Conservation (phyloP, 768 basidiomycete species). For the Mycena galopus region DNA sequence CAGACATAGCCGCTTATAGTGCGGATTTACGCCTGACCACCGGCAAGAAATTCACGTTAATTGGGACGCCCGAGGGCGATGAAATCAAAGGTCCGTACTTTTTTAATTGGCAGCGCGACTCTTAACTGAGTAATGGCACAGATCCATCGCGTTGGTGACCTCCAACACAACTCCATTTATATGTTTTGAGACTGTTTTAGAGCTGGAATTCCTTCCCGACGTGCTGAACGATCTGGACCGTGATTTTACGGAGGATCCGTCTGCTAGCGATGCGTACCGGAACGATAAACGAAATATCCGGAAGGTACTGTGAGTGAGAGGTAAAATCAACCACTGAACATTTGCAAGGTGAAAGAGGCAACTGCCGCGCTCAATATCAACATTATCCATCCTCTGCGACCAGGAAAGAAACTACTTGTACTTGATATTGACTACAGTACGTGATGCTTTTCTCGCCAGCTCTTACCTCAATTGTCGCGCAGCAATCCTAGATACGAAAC, state of each 20-base stretch:
- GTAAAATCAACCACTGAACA: too few relatives aligned
- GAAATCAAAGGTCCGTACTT: constrained; percentile 83
- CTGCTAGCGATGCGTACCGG: constrained; percentile 70
- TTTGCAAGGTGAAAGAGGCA: constrained; percentile 82
- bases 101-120: constrained; percentile 31
- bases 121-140: neutral
- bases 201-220: constrained; percentile 75
- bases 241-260: constrained; percentile 75
- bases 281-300: constrained; percentile 87
- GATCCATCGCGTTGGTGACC: constrained; percentile 27
- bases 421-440: constrained; percentile 92
- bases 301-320: too few relatives aligned
- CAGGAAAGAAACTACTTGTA: constrained; percentile 85
- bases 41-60: constrained; percentile 84
- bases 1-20: constrained; percentile 47
- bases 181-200: constrained; percentile 47
- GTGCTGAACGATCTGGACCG: constrained; percentile 87
- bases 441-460: constrained; percentile 33
- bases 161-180: neutral
- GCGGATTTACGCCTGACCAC: constrained; percentile 68
- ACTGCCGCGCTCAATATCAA: constrained; percentile 74
- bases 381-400: constrained; percentile 81
- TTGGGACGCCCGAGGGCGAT: constrained; percentile 88
- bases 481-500: constrained; percentile 91
- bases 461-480: constrained; percentile 16